Evolutionary conservation across 108 stramenopile species (phyloP).

Genomic region (Phaeodactylum tricornutum): DNA sequence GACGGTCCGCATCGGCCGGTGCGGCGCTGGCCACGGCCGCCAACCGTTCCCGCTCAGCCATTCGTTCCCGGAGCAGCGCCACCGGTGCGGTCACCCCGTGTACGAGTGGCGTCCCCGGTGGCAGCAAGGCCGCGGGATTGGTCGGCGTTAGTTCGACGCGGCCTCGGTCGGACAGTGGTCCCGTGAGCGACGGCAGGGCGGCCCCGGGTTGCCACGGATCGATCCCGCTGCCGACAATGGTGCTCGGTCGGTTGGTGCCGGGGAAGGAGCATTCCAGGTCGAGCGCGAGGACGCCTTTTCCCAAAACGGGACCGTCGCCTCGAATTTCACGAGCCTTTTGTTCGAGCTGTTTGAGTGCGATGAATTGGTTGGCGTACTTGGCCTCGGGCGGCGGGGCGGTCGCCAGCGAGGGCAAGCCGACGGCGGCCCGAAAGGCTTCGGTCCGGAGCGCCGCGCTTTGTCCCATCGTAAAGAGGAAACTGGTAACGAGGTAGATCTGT

Average conservation of each 20-base stretch:
- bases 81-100: not conserved
- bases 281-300: slow-evolving; percentile 34
- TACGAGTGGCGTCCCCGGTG: not conserved
- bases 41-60: no score
- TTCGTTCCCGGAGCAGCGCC: no score
- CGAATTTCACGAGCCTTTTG: slow-evolving; percentile 42
- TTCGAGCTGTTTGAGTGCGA: slow-evolving; percentile 56
- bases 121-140: no score
- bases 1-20: no score
- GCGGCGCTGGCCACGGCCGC: no score
- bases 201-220: no score
- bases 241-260: slow-evolving; percentile 34
- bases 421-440: slow-evolving; percentile 31
- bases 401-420: slow-evolving; percentile 54
- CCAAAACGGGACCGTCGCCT: slow-evolving; percentile 34
- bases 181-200: no score
- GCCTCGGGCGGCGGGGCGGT: slow-evolving; percentile 47
- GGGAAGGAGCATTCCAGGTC: slow-evolving; percentile 40
- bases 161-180: no score
- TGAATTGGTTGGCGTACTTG: slow-evolving; percentile 54
- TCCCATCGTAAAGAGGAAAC: slow-evolving; percentile 66
- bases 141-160: no score
- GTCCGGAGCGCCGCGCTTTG: slow-evolving; percentile 64
- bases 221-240: slow-evolving; percentile 23
- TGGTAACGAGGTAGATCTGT: slow-evolving; percentile 68